Evolutionary conservation across 352 stramenopile genomes (phyloP), one percentile per base, ranked within the genome.

Genomic region (Plasmopara muralis): DNA sequence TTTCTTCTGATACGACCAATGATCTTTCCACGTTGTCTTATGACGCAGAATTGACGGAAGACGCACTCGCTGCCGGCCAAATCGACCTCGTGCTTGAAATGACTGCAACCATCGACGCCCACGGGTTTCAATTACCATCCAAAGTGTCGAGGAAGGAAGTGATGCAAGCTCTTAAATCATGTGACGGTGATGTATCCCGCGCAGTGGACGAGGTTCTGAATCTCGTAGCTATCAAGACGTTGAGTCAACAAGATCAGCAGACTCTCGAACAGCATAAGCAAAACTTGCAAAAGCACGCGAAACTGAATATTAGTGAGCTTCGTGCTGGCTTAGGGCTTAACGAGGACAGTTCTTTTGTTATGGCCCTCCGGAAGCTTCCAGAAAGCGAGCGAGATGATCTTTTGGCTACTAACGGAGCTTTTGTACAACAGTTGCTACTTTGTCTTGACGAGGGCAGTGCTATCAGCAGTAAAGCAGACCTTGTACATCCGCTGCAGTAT

Each of bases 141-240:
- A 29, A 38, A 40, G 64, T 87, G 35, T 69, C 63, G 20, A 60
- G 66, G 12, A 43, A 50, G 0, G 72, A 87, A 29, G 64, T 85
- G 13, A 10, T 39, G 20, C 49, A 46, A 28, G 67, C 66, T 28
- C 57, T 84, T 45, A 28, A 51, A 43, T 46, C 65, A 9, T 68
- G 60, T 33, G 46, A 63, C 7, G 67, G 69, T 15, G 73, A 89
- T 46, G 52, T 78, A n/a, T 72, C 70, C 14, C 43, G 47, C 18
- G 78, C 72, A 0, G 73, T 84, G 42, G 74, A 85, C 48, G 75
- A 89, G 1, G 64, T 89, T 13, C 55, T 85, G 62, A 85, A 70
- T 55, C 61, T 85, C 31, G 55, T 80, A 12, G 65, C 70, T 6
- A 78, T 85, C 34, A 66, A 64, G 30, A 50, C 62, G 16, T 34